Evolutionary conservation across 73 alveolate species (phyloP), one percentile per base, ranked within the genome.

Genomic region (Tetrahymena borealis): DNA sequence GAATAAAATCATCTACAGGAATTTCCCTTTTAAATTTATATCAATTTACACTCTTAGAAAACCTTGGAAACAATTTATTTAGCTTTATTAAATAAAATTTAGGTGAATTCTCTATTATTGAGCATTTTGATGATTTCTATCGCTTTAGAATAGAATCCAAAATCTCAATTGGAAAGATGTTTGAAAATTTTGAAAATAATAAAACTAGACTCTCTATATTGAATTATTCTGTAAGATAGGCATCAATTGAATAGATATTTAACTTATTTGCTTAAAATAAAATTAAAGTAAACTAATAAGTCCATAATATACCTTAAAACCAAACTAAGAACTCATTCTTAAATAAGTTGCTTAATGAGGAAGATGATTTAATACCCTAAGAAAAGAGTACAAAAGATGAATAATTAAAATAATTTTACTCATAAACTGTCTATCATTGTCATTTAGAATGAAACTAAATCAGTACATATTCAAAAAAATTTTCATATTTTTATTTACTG

Each of bases 131-230:
- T 16, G 95, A 94, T 39, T 96, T 94, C 78, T 97, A 94, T 91
- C 94, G 96, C 38, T 96, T 96, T 94, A 97, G 97, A 60, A 16
- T 33, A 15, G 91, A 32, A 37, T 43, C 94, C 13, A 32, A 90
- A 78, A 90, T 40, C 32, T 95, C 94, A 39, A 90, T 95, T 0
- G 37, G 38, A 7, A 39, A 90, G n/a, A 35, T 90, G 35, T 90
- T 90, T 90, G 95, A 90, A 35, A 32, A 94, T 24, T 85, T 95
- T 95, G 95, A 79, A 78, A 43, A 95, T n/a, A 90, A 85, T 32
- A 96, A 97, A 96, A 91, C 93, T 79, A 90, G 90, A 78, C 91
- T 96, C 43, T 38, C 90, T 33, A 93, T 97, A 1, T 93, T 96
- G 3, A 96, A 97, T 94, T 95, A 95, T 78, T 91, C 95, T 11